phyloP scores from a whole-genome alignment of 148 eudicot species.

The Drosera capensis region DNA sequence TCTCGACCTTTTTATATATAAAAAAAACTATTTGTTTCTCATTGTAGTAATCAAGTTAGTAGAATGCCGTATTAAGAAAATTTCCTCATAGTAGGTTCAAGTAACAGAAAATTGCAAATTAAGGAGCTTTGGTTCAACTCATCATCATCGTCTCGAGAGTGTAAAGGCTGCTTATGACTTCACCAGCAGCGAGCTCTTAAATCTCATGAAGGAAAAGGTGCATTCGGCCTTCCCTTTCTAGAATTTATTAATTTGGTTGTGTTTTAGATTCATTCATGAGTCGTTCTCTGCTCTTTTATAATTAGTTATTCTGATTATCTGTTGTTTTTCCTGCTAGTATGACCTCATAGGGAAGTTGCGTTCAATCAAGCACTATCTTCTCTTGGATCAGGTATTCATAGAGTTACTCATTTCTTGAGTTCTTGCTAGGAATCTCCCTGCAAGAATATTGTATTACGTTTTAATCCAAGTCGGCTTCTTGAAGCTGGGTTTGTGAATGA shows the following conservation, averaged over 20 bases:
- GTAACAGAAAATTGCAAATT: constrained; percentile 67
- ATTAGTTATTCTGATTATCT: constrained; percentile 1
- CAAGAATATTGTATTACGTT: neutral
- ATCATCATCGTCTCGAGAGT: constrained; percentile 85
- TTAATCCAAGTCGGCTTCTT: neutral
- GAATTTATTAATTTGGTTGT: neutral
- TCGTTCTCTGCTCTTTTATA: constrained; percentile 1
- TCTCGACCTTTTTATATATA: no score
- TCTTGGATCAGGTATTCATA: constrained; percentile 83
- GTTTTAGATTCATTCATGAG: neutral
- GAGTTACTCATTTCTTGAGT: neutral
- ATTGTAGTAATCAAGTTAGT: no score
- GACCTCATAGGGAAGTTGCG: constrained; percentile 84
- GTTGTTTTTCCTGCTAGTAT: constrained; percentile 31
- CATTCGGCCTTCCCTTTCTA: neutral
- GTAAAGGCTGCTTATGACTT: constrained; percentile 90
- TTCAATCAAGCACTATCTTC: constrained; percentile 90
- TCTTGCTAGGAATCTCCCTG: neutral
- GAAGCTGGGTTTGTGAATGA: no score
- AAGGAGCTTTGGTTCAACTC: constrained; percentile 64
- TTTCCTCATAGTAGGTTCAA: constrained; percentile 41
- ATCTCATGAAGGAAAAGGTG: constrained; percentile 86
- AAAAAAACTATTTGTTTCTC: no score
- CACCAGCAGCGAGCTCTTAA: constrained; percentile 89
- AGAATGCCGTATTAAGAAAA: no score